These are phyloP conservation scores for Fonsecaea nubica DNA, from an alignment of 2,329 filamentous ascomycete species.

Conservation along the genomic window DNA sequence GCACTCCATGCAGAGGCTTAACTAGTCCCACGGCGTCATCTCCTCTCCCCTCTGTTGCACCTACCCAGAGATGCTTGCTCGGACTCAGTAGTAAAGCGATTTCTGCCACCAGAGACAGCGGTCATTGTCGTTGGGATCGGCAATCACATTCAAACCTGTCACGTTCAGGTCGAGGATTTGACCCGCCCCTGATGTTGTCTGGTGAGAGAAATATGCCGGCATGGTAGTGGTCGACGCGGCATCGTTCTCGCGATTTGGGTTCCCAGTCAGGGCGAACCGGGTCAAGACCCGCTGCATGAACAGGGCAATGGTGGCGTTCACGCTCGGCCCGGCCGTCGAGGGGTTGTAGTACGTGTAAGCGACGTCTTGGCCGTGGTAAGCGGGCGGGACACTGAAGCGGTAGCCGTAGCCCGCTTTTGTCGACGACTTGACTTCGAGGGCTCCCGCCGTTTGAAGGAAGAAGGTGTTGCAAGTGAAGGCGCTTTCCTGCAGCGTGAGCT, in stretches of 20 bases:
- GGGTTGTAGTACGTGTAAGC: slow-evolving; percentile 59
- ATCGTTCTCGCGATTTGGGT: slow-evolving; percentile 38
- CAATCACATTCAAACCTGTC: slow-evolving; percentile 50
- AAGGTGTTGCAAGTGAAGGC: slow-evolving; percentile 61
- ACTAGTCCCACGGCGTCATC: too few relatives aligned
- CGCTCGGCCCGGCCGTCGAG: slow-evolving; percentile 41
- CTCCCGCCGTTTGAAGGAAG: slow-evolving; percentile 52
- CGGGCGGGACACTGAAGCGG: slow-evolving; percentile 60
- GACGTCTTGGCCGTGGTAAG: slow-evolving; percentile 60
- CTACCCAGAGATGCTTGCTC: too few relatives aligned
- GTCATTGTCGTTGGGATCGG: slow-evolving; percentile 55
- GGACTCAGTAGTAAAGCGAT: slow-evolving; percentile 46
- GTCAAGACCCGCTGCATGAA: slow-evolving; percentile 49
- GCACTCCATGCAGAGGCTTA: neutral
- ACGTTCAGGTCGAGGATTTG: slow-evolving; percentile 48
- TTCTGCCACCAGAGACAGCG: slow-evolving; percentile 63
- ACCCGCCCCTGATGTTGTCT: neutral
- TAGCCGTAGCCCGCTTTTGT: slow-evolving; percentile 58
- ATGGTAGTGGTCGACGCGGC: neutral
- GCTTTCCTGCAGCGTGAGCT: slow-evolving; percentile 52
- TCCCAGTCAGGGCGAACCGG: slow-evolving; percentile 45
- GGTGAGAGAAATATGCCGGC: neutral
- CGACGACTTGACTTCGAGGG: slow-evolving; percentile 43
- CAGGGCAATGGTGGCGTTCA: slow-evolving; percentile 44
- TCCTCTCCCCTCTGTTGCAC: too few relatives aligned